A percentile compares a stretch with the other conserved stretches of the same genome.
phyloP scores from a whole-genome alignment of 2,329 filamentous ascomycete species.

The Xylariaceae sp. region DNA sequence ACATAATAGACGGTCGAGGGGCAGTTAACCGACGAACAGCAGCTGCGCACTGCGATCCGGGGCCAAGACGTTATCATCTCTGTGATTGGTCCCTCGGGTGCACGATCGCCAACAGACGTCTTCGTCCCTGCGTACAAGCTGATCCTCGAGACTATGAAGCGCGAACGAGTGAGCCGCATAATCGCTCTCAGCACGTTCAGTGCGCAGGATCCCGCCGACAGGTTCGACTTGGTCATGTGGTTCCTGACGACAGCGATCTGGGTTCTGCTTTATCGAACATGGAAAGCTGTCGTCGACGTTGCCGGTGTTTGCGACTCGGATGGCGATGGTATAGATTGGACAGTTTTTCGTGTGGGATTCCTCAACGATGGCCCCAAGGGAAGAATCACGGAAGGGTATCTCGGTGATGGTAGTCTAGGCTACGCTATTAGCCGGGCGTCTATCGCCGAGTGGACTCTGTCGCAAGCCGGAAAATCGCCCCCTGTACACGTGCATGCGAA shows the following conservation, averaged over 20 bases:
- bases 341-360: slow-evolving; percentile 12
- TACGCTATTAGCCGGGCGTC: slow-evolving; percentile 7
- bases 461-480: slow-evolving; percentile 1
- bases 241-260: slow-evolving; percentile 4
- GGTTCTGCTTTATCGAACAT: background rate
- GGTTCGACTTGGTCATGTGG: slow-evolving; percentile 1
- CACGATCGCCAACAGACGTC: background rate
- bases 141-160: slow-evolving; percentile 3
- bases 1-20: background rate
- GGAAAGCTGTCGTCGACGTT: slow-evolving; percentile 4
- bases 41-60: slow-evolving; percentile 1
- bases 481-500: slow-evolving; percentile 1
- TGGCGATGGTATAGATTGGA: slow-evolving; percentile 9
- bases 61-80: slow-evolving; percentile 10
- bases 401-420: slow-evolving; percentile 10
- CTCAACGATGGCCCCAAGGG: slow-evolving; percentile 2
- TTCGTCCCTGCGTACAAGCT: background rate
- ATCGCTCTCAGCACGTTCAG: slow-evolving; percentile 11
- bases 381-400: slow-evolving; percentile 5
- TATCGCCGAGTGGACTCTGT: slow-evolving; percentile 11
- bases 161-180: slow-evolving; percentile 9
- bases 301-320: slow-evolving; percentile 6
- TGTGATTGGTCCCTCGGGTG: background rate
- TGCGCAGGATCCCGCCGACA: slow-evolving; percentile 6
- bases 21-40: background rate